A percentile compares a stretch with the other conserved stretches of the same genome.
These are phyloP conservation scores for Crucibulum laeve DNA, from an alignment of 768 basidiomycete species.

Conservation along the genomic window DNA sequence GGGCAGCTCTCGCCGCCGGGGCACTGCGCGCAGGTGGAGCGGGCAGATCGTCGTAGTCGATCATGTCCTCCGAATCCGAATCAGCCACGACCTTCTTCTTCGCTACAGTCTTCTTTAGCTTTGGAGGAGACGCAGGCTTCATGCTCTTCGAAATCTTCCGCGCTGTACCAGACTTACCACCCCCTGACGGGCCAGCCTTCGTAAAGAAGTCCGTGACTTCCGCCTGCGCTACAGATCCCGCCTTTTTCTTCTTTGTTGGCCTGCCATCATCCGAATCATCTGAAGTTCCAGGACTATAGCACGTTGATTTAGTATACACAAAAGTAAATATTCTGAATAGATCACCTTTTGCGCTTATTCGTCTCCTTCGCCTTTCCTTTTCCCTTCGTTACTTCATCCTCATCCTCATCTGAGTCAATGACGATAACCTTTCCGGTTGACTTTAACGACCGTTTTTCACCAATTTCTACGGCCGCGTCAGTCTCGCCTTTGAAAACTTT, in stretches of 20 bases:
- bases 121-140: conserved; percentile 51
- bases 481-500: background rate
- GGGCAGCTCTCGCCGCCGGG: conserved; percentile 44
- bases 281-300: conserved; percentile 26
- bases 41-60: conserved; percentile 38
- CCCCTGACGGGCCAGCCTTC: conserved; percentile 33
- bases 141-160: conserved; percentile 58
- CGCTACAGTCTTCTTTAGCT: conserved; percentile 42
- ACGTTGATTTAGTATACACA: conserved; percentile 2
- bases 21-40: conserved; percentile 34
- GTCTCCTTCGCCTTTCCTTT: conserved; percentile 18
- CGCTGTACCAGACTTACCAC: conserved; percentile 31
- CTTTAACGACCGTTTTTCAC: background rate
- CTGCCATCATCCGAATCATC: conserved; percentile 35
- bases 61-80: conserved; percentile 44
- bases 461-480: background rate
- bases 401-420: conserved; percentile 24
- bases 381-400: conserved; percentile 15
- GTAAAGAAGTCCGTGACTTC: conserved; percentile 59
- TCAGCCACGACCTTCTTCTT: conserved; percentile 27
- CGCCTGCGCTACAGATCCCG: no score
- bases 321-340: background rate
- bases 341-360: conserved; percentile 71
- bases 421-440: conserved; percentile 10
- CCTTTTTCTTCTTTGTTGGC: conserved; percentile 52